phyloP scores from a whole-genome alignment of 768 basidiomycete species.

The Hericium erinaceus region DNA sequence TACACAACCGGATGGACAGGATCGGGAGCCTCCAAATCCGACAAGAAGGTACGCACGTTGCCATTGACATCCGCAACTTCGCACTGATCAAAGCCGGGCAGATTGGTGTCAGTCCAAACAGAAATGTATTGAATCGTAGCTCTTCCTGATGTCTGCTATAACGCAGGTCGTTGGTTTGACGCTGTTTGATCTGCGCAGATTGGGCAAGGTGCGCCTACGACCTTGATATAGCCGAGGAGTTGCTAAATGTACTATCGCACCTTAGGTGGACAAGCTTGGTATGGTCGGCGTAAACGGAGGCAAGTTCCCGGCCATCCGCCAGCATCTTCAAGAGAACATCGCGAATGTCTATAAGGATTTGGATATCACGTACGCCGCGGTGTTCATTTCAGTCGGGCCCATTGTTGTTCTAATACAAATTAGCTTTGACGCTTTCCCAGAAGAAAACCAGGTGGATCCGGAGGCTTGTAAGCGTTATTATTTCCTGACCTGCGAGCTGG shows the following conservation, averaged over 20 bases:
- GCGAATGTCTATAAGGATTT: conserved; percentile 78
- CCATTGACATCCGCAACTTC: not conserved
- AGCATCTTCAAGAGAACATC: conserved; percentile 78
- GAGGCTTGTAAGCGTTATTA: conserved; percentile 62
- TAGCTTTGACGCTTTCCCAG: conserved; percentile 76
- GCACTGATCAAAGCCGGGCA: conserved; percentile 18
- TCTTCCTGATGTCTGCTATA: conserved; percentile 5
- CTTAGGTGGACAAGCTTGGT: conserved; percentile 56
- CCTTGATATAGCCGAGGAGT: not conserved
- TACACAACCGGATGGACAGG: conserved; percentile 95
- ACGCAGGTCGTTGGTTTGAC: conserved; percentile 79
- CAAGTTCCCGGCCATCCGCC: conserved; percentile 80
- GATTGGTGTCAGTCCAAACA: conserved; percentile 13
- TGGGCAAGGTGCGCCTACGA: conserved; percentile 52
- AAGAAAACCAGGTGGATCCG: conserved; percentile 55
- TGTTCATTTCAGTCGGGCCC: not conserved
- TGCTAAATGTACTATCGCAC: not conserved
- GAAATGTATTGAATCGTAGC: not conserved
- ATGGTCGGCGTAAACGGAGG: conserved; percentile 89
- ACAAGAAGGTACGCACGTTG: conserved; percentile 64
- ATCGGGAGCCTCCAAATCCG: conserved; percentile 86
- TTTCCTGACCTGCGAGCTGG: not conserved
- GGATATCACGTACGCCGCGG: conserved; percentile 57
- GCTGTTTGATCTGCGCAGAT: conserved; percentile 78
- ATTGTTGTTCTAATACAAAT: not conserved